Evolutionary conservation across 441 rosid species (phyloP).

Genomic region (Pelargonium exstipulatum): DNA sequence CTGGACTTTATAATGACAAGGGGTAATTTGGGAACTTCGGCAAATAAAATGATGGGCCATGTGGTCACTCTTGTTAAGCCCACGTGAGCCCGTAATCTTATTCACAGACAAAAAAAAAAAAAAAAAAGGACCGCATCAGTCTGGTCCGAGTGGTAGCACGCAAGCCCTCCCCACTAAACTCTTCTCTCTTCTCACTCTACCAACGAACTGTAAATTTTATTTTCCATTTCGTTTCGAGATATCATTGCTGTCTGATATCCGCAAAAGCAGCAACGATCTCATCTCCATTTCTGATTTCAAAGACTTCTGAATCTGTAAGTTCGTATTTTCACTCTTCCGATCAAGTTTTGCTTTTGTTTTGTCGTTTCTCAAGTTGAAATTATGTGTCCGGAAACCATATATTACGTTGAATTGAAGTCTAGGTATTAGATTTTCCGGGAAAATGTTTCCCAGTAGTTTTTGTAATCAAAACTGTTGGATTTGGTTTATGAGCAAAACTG

Average conservation of each 20-base stretch:
- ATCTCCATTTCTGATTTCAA: background rate
- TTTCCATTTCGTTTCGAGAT: background rate
- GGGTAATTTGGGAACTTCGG: too few relatives aligned
- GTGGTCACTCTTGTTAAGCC: too few relatives aligned
- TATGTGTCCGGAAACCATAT: background rate
- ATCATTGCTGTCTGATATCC: background rate
- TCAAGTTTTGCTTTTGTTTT: background rate
- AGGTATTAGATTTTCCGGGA: background rate
- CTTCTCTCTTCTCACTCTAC: too few relatives aligned
- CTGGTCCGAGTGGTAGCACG: too few relatives aligned
- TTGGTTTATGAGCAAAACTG: background rate
- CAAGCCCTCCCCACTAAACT: too few relatives aligned
- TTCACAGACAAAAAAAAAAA: too few relatives aligned
- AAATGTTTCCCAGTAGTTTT: background rate
- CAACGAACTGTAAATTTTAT: too few relatives aligned
- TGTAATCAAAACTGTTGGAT: background rate
- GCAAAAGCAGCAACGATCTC: background rate
- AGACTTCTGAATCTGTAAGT: background rate
- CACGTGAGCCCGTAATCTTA: too few relatives aligned
- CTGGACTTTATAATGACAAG: too few relatives aligned
- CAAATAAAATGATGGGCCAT: too few relatives aligned
- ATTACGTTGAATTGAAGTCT: background rate
- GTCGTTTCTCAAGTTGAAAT: background rate
- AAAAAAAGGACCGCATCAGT: too few relatives aligned
- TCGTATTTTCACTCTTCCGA: background rate